These are phyloP conservation scores for Exophiala sideris DNA, from an alignment of 2,329 filamentous ascomycete genomes.

Conservation along the genomic window DNA sequence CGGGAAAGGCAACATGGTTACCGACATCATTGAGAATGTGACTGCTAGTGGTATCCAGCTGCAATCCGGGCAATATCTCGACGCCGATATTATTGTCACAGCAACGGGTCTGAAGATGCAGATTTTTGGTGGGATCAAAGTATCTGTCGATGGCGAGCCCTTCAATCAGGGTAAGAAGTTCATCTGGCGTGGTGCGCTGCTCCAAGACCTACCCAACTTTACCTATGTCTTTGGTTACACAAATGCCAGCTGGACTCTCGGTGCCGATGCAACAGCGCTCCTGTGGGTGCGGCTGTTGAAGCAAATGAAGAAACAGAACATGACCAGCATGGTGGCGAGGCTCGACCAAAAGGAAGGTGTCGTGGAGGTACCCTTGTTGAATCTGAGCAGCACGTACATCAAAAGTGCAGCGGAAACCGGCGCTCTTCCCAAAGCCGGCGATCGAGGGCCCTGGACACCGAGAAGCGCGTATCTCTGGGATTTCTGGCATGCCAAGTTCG, in stretches of 20 bases:
- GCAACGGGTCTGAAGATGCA: constrained; percentile 44
- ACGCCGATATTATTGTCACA: constrained; percentile 44
- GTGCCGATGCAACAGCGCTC: constrained; percentile 42
- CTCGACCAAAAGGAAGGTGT: constrained; percentile 14
- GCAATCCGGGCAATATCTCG: constrained; percentile 38
- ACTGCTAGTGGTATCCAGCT: constrained; percentile 50
- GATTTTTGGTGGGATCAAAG: constrained; percentile 36
- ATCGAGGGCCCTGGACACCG: constrained; percentile 40
- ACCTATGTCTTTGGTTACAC: constrained; percentile 43
- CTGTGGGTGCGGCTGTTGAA: constrained; percentile 39
- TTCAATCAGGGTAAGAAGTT: constrained; percentile 36
- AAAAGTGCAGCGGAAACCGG: constrained; percentile 31
- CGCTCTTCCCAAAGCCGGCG: constrained; percentile 37
- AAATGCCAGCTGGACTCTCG: constrained; percentile 45
- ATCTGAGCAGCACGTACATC: constrained; percentile 42
- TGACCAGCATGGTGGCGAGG: constrained; percentile 19
- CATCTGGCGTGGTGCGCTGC: constrained; percentile 44
- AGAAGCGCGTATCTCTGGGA: constrained; percentile 40
- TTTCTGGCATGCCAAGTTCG: constrained; percentile 38
- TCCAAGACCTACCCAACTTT: constrained; percentile 45
- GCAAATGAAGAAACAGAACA: constrained; percentile 17
- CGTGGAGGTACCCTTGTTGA: constrained; percentile 31
- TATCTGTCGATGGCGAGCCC: constrained; percentile 38
- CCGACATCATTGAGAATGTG: constrained; percentile 53
- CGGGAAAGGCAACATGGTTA: constrained; percentile 54